Base-by-base conservation (phyloP, 1,284 basidiomycete species). In the Marasmius sp. region DNA sequence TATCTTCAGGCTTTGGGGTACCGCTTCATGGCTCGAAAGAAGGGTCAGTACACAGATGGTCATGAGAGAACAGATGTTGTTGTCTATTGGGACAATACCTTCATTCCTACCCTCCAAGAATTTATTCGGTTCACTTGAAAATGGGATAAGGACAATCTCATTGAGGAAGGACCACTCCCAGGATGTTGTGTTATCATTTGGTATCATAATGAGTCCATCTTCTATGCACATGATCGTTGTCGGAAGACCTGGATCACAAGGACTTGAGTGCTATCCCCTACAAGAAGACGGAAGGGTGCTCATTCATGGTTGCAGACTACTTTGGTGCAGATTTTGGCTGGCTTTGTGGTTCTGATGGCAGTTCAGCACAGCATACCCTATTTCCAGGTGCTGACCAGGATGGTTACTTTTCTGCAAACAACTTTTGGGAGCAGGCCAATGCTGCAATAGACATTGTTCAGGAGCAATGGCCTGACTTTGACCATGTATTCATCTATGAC, bases 371-470 rank as follows among this genome's bases (percentile, higher is more conserved):
- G 11, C 60, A 58, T 10, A 53, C 66, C 9, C 18, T 65, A 62
- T 59, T 70, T 68, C 64, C 73, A 43, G 73, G 75, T 14, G 72
- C 70, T 47, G 68, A 66, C 34, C 51, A 62, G 0, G 70, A 76
- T 57, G 71, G 74, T 0, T 77, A 74, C 49, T 74, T 74, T 48
- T 64, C 62, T 1, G 69, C 66, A 57, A 63, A 66, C 3, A 57
- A 71, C 6, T 68, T 75, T 37, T 10, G 69, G 9, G 11, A 60
- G 12, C 72, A 74, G 51, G 63, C 63, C 10, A 33, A 65, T 14
- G 20, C 53, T 8, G 72, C 72, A 9, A 76, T 77, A 53, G 63
- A 71, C n/a, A n/a, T n/a, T n/a, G n/a, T n/a, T n/a, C n/a, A n/a
- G n/a, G n/a, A n/a, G n/a, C n/a, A n/a, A n/a, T n/a, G n/a, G n/a